These are phyloP conservation scores for Acanthamoeba royreba DNA, from an alignment of 208 protist genomes.

Conservation along the genomic window DNA sequence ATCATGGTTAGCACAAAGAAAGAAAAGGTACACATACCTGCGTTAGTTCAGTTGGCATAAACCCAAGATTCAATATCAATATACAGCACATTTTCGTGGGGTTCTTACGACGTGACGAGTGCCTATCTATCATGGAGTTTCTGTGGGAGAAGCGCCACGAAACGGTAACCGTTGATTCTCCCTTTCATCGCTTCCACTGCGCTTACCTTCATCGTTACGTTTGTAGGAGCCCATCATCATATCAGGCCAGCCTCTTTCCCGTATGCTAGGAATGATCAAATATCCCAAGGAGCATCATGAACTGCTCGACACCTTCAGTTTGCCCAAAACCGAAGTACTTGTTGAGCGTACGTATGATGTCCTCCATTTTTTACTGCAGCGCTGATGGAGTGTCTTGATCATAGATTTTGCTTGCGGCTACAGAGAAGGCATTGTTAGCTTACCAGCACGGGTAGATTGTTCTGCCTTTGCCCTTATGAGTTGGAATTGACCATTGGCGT, in stretches of 20 bases:
- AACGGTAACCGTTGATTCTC: background rate
- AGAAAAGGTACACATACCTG: background rate
- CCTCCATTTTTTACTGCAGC: too few species aligned
- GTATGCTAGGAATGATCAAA: conserved; percentile 3
- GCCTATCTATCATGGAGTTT: background rate
- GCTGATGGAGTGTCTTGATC: background rate
- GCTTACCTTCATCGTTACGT: too few species aligned
- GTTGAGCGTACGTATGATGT: background rate
- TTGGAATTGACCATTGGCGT: background rate
- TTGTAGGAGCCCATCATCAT: conserved; percentile 15
- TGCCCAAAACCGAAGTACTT: background rate
- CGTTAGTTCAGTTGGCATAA: background rate
- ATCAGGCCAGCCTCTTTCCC: background rate
- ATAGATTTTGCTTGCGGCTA: background rate
- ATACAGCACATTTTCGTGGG: background rate
- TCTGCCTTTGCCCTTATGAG: background rate
- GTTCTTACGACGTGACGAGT: background rate
- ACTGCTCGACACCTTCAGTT: background rate
- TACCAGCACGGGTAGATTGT: background rate
- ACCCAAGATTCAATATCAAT: background rate
- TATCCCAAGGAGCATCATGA: background rate
- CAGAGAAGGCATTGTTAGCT: background rate
- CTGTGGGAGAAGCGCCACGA: background rate
- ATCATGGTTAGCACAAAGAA: background rate
- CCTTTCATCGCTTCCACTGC: background rate